Evolutionary conservation across 1,284 basidiomycete genomes (phyloP), one percentile per base, ranked within the genome.

Genomic region (Xanthoconium separans): DNA sequence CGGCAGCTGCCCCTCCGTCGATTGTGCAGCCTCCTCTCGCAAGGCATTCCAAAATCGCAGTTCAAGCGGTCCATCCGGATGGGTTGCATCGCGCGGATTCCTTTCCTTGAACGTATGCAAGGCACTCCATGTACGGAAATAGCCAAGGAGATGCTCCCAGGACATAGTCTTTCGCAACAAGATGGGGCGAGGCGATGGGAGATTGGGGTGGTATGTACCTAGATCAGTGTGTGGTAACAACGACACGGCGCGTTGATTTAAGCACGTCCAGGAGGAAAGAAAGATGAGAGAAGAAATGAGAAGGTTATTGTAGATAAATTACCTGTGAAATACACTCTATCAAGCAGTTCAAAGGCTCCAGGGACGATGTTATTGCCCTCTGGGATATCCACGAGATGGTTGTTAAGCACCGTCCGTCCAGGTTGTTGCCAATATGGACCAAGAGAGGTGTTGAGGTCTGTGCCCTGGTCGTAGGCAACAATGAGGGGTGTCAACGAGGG

Each of bases 391-490:
- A 82, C 71, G 0, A 94, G 77, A 60, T 89, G 83, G 18, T 82
- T 78, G 55, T 89, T 85, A 27, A 93, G 74, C 57, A 93, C 86
- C 0, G 76, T 75, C 7, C 92, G 78, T 3, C 91, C 91, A 0
- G 91, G 92, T 52, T 86, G 84, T 61, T 91, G 79, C 81, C 89
- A 94, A 65, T 91, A 82, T 2, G 82, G 79, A 0, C 89, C 91
- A 6, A 93, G 64, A 15, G 80, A 83, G n/a, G 75, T 74, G 3
- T 58, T 46, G 1, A 74, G 76, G 59, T 86, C 79, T 2, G 65
- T 70, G 0, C 85, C 85, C 63, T 85, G 80, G 0, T 78, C 73
- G 65, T 87, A 92, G 1, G 70, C 71, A 15, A 80, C 77, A 60
- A 93, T 86, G 42, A 87, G 71, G 0, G 78, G 73, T 1, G 82